Evolutionary conservation across 139 green algal species (phyloP), one percentile per base, ranked within the genome.

Genomic region (Dunaliella primolecta): DNA sequence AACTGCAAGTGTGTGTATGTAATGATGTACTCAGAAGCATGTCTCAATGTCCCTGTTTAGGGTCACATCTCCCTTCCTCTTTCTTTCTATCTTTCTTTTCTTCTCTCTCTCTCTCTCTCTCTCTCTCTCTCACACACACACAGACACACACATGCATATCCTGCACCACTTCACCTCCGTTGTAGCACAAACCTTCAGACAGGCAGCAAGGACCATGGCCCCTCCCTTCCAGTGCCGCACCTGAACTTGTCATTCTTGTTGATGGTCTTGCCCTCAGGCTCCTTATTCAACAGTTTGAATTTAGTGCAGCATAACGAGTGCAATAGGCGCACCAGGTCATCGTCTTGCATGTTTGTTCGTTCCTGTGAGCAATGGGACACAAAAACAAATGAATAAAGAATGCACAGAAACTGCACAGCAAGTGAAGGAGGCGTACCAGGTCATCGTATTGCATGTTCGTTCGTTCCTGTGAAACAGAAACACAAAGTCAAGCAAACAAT

Each of bases 261-360:
- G 84, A 98, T 94, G 29, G 87, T 94, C 83, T 94, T 95, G 46
- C 46, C 15, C 15, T 64, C 86, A 11, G 91, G 93, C 3, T 93
- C 89, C 93, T 99, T 99, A 75, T 87, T 82, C 82, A 99, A 91
- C 81, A 97, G 93, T 89, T 97, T 96, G 89, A 90, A 92, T 92
- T 98, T 99, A 81, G 91, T 92, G 86, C 96, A 98, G 3, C 89
- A 86, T 46, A 99, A 89, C 0, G 92, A 97, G 89, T 98, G 94
- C 81, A 99, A 93, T 57, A 93, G 80, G 36, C 97, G 94, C 78
- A 86, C 86, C 1, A 96, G 86, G 88, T 99, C 97, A 70, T 99
- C 96, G 38, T 91, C 92, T 1, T 92, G 87, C 64, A 99, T 88
- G 74, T 96, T 95, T 55, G 97, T 88, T 36, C 92, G 90, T 86